A percentile compares a stretch with the other conserved stretches of the same genome.
Conservation (phyloP, 169 alveolate species). For the Babesia ovis region DNA sequence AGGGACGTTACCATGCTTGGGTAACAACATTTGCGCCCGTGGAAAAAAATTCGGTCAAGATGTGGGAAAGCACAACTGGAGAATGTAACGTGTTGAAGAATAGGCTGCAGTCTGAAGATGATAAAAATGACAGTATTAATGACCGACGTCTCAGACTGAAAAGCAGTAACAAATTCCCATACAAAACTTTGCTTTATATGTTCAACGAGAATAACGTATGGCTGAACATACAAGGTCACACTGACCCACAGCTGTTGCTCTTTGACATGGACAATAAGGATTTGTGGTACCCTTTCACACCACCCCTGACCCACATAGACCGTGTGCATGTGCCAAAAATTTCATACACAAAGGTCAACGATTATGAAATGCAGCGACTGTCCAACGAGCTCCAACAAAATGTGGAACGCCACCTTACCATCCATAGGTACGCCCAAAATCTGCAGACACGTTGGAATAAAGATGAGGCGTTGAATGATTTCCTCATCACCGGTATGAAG, state of each 20-base stretch:
- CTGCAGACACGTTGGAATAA: constrained; percentile 82
- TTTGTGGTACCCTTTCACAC: constrained; percentile 75
- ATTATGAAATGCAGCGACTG: constrained; percentile 68
- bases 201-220: constrained; percentile 79
- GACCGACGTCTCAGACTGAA: constrained; percentile 61
- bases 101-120: constrained; percentile 41
- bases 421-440: constrained; percentile 80
- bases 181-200: constrained; percentile 73
- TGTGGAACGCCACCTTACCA: constrained; percentile 66
- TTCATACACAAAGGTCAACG: constrained; percentile 59
- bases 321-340: constrained; percentile 53
- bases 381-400: constrained; percentile 60
- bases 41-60: constrained; percentile 62
- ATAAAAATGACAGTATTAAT: constrained; percentile 15
- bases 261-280: constrained; percentile 72
- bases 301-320: constrained; percentile 33
- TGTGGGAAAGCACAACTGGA: constrained; percentile 81
- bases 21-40: constrained; percentile 71
- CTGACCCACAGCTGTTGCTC: constrained; percentile 72
- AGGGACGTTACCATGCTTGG: constrained; percentile 76
- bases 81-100: constrained; percentile 67
- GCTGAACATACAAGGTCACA: constrained; percentile 73
- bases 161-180: constrained; percentile 67
- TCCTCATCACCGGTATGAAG: constrained; percentile 76
- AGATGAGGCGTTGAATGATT: constrained; percentile 72